Conservation (phyloP, 106 monocot species). For the Acorus gramineus region DNA sequence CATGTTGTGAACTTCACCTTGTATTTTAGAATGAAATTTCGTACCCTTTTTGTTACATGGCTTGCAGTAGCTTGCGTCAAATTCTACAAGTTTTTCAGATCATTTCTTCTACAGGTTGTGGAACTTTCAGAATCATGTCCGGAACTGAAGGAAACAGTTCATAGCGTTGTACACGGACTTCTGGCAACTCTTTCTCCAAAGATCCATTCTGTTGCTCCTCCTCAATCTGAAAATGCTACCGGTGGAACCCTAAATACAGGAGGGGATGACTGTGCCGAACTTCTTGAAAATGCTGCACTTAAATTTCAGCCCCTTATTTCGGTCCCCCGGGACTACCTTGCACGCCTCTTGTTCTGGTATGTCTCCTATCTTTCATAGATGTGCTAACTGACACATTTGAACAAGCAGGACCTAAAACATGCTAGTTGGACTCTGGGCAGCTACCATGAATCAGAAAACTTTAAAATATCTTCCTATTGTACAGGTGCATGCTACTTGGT, state of each 20-base stretch:
- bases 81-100: no score
- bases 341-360: slow-evolving; percentile 83
- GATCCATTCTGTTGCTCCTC: slow-evolving; percentile 57
- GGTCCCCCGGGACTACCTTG: slow-evolving; percentile 74
- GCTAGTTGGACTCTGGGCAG: no score
- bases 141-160: slow-evolving; percentile 55
- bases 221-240: slow-evolving; percentile 29
- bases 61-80: no score
- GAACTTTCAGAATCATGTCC: slow-evolving; percentile 74
- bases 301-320: slow-evolving; percentile 76
- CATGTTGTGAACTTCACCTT: no score
- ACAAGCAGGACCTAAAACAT: no score
- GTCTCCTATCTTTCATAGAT: background rate
- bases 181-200: slow-evolving; percentile 82
- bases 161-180: slow-evolving; percentile 79
- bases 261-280: slow-evolving; percentile 50
- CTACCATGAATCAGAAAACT: background rate
- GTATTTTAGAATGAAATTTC: no score
- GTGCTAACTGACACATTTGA: background rate
- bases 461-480: slow-evolving; percentile 1
- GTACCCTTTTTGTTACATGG: no score
- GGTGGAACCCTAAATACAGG: slow-evolving; percentile 25
- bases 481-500: slow-evolving; percentile 95
- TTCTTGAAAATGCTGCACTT: slow-evolving; percentile 66
- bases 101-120: slow-evolving; percentile 46